phyloP scores from a whole-genome alignment of 2,329 filamentous ascomycete species.

The Aspergillus persii region DNA sequence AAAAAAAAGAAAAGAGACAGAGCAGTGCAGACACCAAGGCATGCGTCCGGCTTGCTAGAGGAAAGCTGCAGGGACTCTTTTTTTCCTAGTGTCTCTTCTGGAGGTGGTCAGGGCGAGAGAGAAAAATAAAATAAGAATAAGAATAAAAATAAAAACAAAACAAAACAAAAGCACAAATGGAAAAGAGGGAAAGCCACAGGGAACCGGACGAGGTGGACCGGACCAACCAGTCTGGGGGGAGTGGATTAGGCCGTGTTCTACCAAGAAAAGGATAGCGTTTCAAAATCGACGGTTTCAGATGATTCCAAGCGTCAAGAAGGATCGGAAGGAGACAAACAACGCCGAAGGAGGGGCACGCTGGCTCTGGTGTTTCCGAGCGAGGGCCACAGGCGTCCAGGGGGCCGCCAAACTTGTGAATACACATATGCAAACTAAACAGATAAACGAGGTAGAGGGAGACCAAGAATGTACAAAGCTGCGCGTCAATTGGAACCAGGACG shows the following conservation, averaged over 20 bases:
- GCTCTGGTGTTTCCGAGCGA: conserved; percentile 12
- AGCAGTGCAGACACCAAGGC: conserved; percentile 16
- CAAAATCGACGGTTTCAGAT: conserved; percentile 26
- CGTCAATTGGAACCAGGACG: conserved; percentile 13
- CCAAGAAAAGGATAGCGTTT: conserved; percentile 23
- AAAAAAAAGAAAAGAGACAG: too few relatives aligned
- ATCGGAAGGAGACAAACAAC: conserved; percentile 11
- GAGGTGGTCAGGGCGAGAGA: not conserved
- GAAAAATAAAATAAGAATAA: not conserved
- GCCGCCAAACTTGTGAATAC: not conserved
- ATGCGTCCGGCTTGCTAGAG: conserved; percentile 20
- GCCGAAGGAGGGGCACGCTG: conserved; percentile 14
- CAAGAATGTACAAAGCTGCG: conserved; percentile 19
- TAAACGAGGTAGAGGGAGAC: conserved; percentile 1
- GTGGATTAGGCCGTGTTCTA: conserved; percentile 18
- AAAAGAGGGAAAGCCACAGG: conserved; percentile 6
- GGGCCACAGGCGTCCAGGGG: conserved; percentile 13
- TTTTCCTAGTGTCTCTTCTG: conserved; percentile 15
- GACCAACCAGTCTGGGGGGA: conserved; percentile 18
- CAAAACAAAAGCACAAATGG: too few relatives aligned
- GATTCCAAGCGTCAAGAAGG: conserved; percentile 22
- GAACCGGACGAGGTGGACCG: conserved; percentile 5
- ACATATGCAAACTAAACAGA: not conserved
- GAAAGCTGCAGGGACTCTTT: conserved; percentile 34
- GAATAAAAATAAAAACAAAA: conserved; percentile 17